Evolutionary conservation across 208 protist genomes (phyloP).

Genomic region (Leishmania guyanensis): DNA sequence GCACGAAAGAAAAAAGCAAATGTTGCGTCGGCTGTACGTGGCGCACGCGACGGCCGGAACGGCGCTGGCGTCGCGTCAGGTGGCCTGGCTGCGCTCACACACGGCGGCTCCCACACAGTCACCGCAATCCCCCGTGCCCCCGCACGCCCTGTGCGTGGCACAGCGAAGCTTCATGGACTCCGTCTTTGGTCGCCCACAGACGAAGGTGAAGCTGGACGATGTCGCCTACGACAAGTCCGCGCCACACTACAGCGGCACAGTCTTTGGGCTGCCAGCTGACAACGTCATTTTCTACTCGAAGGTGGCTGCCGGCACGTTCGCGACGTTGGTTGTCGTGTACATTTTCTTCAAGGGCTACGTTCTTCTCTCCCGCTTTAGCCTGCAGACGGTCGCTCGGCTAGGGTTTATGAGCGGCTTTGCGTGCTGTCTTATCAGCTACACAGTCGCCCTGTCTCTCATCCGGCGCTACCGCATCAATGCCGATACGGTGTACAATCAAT

Average conservation of each 20-base stretch:
- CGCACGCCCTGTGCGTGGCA: constrained; percentile 8
- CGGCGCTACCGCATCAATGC: constrained; percentile 78
- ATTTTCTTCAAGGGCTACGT: constrained; percentile 85
- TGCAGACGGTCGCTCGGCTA: constrained; percentile 80
- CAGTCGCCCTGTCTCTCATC: constrained; percentile 46
- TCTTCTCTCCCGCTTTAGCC: constrained; percentile 67
- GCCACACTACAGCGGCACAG: constrained; percentile 66
- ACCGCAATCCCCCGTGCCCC: background rate
- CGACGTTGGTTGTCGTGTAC: constrained; percentile 46
- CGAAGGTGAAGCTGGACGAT: constrained; percentile 71
- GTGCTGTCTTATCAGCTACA: constrained; percentile 67
- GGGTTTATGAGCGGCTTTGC: constrained; percentile 86
- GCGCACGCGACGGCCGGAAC: constrained; percentile 8
- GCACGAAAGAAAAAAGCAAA: background rate
- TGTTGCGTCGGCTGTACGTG: constrained; percentile 14
- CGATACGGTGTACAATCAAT: constrained; percentile 90
- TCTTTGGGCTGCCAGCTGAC: constrained; percentile 84
- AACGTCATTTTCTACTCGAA: constrained; percentile 85
- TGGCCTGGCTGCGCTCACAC: background rate
- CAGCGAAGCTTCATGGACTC: constrained; percentile 45
- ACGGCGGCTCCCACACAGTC: background rate
- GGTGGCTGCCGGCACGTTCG: constrained; percentile 38
- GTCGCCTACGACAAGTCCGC: constrained; percentile 75
- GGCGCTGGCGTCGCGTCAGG: constrained; percentile 3
- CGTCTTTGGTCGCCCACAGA: constrained; percentile 30